Evolutionary conservation across 2,329 filamentous ascomycete genomes (phyloP).

Genomic region (Fusarium guadeloupense): DNA sequence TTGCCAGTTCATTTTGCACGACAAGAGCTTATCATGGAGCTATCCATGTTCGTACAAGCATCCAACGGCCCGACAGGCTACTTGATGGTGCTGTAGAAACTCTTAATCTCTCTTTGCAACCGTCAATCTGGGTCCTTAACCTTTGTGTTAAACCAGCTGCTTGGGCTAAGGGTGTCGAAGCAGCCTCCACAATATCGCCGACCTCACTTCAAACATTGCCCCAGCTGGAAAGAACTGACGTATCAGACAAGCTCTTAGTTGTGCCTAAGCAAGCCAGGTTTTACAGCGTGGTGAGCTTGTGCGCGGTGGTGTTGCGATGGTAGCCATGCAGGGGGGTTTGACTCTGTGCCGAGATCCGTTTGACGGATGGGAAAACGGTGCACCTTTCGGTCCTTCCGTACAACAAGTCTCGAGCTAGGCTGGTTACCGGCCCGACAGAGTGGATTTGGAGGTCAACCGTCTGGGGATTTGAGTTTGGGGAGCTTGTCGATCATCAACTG

Average conservation of each 20-base stretch:
- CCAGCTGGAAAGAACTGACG: too few relatives aligned
- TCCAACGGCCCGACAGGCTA: neutral
- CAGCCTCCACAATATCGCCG: too few relatives aligned
- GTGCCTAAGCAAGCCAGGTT: too few relatives aligned
- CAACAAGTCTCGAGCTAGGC: conserved; percentile 13
- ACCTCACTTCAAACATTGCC: too few relatives aligned
- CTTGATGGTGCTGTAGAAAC: neutral
- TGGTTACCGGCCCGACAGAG: conserved; percentile 18
- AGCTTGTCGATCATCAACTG: neutral
- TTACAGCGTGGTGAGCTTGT: neutral
- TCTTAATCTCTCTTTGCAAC: too few relatives aligned
- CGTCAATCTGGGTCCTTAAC: too few relatives aligned
- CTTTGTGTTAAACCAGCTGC: too few relatives aligned
- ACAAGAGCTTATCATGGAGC: too few relatives aligned
- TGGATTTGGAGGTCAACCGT: neutral
- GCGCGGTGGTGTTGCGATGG: neutral
- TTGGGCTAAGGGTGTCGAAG: too few relatives aligned
- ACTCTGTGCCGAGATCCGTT: conserved; percentile 24
- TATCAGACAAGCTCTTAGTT: too few relatives aligned
- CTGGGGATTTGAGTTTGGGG: conserved; percentile 2
- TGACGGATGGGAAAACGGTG: conserved; percentile 15
- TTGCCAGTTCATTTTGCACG: too few relatives aligned
- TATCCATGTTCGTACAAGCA: too few relatives aligned
- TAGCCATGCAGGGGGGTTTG: neutral
- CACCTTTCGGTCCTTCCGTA: conserved; percentile 15